These are phyloP conservation scores for Dimocarpus longan DNA, from an alignment of 345 rosid genomes.

Conservation along the genomic window DNA sequence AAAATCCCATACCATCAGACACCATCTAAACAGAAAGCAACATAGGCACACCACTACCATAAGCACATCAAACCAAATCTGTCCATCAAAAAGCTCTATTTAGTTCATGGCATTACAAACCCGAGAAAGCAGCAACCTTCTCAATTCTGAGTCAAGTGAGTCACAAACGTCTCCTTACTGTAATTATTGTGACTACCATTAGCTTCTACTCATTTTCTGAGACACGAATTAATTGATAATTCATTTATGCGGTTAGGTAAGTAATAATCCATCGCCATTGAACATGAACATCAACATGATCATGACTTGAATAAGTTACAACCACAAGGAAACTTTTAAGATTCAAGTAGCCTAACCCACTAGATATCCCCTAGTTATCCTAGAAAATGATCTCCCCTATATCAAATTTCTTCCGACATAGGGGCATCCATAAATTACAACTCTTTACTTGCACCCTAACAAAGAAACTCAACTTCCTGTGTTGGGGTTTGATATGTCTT, in stretches of 20 bases:
- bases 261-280: background rate
- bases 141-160: too few species aligned
- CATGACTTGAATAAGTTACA: background rate
- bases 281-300: background rate
- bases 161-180: too few species aligned
- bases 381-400: background rate
- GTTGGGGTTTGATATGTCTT: conserved; percentile 62
- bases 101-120: background rate
- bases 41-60: too few species aligned
- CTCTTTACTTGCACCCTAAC: background rate
- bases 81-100: background rate
- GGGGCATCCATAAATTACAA: background rate
- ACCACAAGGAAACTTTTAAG: background rate
- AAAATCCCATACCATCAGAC: too few species aligned
- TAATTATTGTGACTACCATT: background rate
- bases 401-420: background rate
- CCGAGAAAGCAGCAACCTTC: background rate
- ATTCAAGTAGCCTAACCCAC: background rate
- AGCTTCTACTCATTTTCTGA: background rate
- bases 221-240: background rate
- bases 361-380: background rate
- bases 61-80: background rate
- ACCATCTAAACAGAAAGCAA: too few species aligned
- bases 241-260: background rate
- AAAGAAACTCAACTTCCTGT: conserved; percentile 20